A percentile compares a stretch with the other conserved stretches of the same genome.
These are phyloP conservation scores for Aspergillus avenaceus DNA, from an alignment of 495 filamentous ascomycete genomes.

Conservation along the genomic window DNA sequence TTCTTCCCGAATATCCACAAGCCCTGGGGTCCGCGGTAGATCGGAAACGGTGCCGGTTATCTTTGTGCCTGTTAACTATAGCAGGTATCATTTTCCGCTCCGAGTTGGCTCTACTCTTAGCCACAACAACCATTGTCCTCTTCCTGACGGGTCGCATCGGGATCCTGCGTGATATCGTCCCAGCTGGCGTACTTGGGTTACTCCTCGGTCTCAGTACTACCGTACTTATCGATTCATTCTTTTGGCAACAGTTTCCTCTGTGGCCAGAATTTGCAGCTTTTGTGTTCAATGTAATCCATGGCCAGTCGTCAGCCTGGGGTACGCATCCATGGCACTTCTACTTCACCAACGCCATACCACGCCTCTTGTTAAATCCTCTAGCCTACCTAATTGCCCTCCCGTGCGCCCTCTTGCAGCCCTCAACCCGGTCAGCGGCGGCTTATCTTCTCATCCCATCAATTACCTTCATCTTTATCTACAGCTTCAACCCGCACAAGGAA, in stretches of 20 bases:
- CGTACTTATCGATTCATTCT: conserved; percentile 77
- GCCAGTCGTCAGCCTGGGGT: conserved; percentile 78
- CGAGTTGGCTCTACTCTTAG: conserved; percentile 80
- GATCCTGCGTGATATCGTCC: conserved; percentile 53
- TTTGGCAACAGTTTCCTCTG: conserved; percentile 75
- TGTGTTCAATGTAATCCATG: conserved; percentile 77
- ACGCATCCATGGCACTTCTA: conserved; percentile 82
- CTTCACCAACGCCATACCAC: conserved; percentile 75
- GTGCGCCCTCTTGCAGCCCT: conserved; percentile 51
- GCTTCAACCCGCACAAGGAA: conserved; percentile 88
- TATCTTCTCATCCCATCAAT: conserved; percentile 63
- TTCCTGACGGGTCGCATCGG: conserved; percentile 52
- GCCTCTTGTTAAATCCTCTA: conserved; percentile 77
- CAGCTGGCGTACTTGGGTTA: conserved; percentile 64
- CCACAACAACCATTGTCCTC: conserved; percentile 41
- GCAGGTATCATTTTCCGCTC: conserved; percentile 86
- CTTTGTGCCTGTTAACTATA: conserved; percentile 72
- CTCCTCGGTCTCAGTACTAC: conserved; percentile 59
- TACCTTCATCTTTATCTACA: conserved; percentile 75
- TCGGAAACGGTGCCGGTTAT: conserved; percentile 43
- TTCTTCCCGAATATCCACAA: conserved; percentile 50
- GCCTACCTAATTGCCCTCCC: conserved; percentile 61
- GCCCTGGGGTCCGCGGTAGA: conserved; percentile 25
- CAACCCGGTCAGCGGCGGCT: conserved; percentile 40
- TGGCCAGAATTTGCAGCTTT: conserved; percentile 93